Base-by-base conservation (phyloP, 805 yeast species). In the Candida orba region DNA sequence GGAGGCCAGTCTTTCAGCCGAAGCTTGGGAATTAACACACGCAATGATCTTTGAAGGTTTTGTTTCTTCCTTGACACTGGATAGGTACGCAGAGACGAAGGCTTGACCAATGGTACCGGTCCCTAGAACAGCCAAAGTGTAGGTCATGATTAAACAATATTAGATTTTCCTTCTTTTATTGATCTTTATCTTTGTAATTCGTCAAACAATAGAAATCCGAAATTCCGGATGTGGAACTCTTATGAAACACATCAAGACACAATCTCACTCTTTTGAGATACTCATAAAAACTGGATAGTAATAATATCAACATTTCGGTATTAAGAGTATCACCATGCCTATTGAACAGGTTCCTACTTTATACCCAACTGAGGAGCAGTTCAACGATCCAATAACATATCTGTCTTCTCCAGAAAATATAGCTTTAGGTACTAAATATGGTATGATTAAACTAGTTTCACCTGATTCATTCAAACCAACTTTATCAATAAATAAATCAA, bases 101-200 rank as follows among this genome's bases (percentile, higher is more conserved):
- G 98, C 96, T 15, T 91, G 83, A 46, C 98, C 98, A 88, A 93
- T 86, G 43, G 85, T 89, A 48, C 99, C 99, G 56, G 95, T 79
- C 31, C 97, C 99, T 43, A 93, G 72, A 27, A 93, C 79, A 15
- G 90, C 75, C 42, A 91, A 66, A 4, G 87, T 82, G 67, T 76
- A 77, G 1, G 44, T 27, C 53, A 45, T 27, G 27, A 25, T 27
- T 20, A 20, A 4, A 20, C 22, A 20, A 20, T 20, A 4, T 20
- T 20, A 20, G 22, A 20, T 20, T 5, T 20, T 20, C 22, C 22
- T 20, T 20, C 22, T n/a, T n/a, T n/a, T n/a, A n/a, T n/a, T n/a
- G n/a, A n/a, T n/a, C n/a, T 20, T 20, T 20, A 20, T 4, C 22
- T 20, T 20, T 20, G 33, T n/a, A 8, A 6, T 8, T 7, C 18